Percentiles rank a stretch among this genome's conserved stretches.
Conservation (phyloP, 2,329 filamentous ascomycete species). For the Curvularia sp. region DNA sequence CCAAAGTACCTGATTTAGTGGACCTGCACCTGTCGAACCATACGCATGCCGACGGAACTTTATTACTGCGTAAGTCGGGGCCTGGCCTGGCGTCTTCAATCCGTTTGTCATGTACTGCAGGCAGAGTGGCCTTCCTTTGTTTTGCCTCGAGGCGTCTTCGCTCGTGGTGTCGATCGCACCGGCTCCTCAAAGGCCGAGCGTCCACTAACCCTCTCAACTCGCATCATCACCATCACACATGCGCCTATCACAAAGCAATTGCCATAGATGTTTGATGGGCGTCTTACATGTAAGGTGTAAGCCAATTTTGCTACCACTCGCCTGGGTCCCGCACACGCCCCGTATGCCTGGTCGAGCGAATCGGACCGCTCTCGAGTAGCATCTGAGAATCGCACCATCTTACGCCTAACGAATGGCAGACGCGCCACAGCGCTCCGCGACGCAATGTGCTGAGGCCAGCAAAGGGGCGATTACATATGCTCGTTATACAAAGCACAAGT, state of each 20-base stretch:
- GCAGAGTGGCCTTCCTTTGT: not conserved
- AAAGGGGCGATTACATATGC: constrained; percentile 1
- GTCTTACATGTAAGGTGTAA: not conserved
- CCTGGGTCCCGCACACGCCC: constrained; percentile 5
- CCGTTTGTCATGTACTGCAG: not conserved
- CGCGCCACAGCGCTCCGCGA: constrained; percentile 7
- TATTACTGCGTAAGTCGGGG: not conserved
- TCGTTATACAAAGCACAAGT: not conserved
- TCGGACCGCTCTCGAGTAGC: not conserved
- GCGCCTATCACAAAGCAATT: constrained; percentile 1
- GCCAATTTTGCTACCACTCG: constrained; percentile 1
- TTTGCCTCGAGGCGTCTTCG: not conserved
- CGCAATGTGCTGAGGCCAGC: constrained; percentile 6
- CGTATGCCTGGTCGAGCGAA: constrained; percentile 5
- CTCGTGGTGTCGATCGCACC: constrained; percentile 7
- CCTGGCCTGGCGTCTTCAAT: not conserved
- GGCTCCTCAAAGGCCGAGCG: constrained; percentile 19
- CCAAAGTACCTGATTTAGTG: constrained; percentile 3
- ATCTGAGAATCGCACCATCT: not conserved
- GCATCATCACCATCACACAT: constrained; percentile 9
- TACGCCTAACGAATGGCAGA: not conserved
- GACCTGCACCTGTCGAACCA: constrained; percentile 6
- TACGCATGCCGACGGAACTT: not conserved
- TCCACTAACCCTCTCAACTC: not conserved
- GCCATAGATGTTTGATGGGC: not conserved